phyloP scores from a whole-genome alignment of 768 basidiomycete genomes.

The Coprinopsis cinerea region DNA sequence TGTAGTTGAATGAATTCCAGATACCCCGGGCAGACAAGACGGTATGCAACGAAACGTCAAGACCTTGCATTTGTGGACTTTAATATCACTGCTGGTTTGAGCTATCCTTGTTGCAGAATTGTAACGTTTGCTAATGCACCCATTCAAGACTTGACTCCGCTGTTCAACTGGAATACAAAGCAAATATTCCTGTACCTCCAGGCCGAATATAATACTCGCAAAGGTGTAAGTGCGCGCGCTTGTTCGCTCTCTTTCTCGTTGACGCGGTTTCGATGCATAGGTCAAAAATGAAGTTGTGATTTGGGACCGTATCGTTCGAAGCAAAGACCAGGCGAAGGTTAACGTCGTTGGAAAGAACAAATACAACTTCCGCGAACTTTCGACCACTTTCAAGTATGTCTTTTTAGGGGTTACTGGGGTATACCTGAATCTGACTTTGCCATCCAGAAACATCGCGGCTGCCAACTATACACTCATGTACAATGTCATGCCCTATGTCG shows the following conservation, averaged over 20 bases:
- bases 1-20: slow-evolving; percentile 17
- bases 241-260: background rate
- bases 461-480: slow-evolving; percentile 76
- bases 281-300: slow-evolving; percentile 60
- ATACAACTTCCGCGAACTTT: slow-evolving; percentile 75
- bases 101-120: background rate
- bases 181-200: slow-evolving; percentile 84
- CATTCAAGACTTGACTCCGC: slow-evolving; percentile 62
- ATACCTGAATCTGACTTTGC: slow-evolving; percentile 6
- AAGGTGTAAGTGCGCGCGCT: slow-evolving; percentile 52
- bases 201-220: slow-evolving; percentile 71
- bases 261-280: slow-evolving; percentile 10
- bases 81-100: slow-evolving; percentile 71
- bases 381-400: slow-evolving; percentile 64
- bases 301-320: slow-evolving; percentile 89
- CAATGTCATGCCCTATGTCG: slow-evolving; percentile 89
- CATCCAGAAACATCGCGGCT: slow-evolving; percentile 51
- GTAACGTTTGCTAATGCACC: slow-evolving; percentile 1
- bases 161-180: slow-evolving; percentile 97
- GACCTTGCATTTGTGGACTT: slow-evolving; percentile 80
- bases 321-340: slow-evolving; percentile 68
- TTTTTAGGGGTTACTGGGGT: too few species aligned
- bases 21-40: slow-evolving; percentile 37
- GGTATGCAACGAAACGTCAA: slow-evolving; percentile 55
- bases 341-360: slow-evolving; percentile 70